Conservation (phyloP, 176 grass and related monocot species). For the Bothriochloa decipiens region DNA sequence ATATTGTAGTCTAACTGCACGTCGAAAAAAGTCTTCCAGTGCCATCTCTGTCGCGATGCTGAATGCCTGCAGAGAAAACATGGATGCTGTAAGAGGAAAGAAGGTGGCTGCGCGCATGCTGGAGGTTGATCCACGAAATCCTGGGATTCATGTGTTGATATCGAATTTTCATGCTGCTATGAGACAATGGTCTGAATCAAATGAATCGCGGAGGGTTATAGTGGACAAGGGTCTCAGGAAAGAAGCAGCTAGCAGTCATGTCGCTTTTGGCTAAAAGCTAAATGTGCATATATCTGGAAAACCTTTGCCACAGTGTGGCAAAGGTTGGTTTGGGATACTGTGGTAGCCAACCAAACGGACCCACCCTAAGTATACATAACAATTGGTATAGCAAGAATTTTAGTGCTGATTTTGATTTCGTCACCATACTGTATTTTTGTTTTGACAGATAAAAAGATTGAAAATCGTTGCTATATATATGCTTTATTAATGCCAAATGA, state of each 20-base stretch:
- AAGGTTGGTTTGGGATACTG: not conserved
- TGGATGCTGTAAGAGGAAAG: constrained; percentile 63
- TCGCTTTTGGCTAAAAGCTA: constrained; percentile 29
- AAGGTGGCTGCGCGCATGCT: constrained; percentile 51
- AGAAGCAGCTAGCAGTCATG: constrained; percentile 51
- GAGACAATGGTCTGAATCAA: constrained; percentile 48
- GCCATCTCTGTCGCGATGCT: constrained; percentile 61
- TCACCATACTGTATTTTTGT: not conserved
- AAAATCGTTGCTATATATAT: not conserved
- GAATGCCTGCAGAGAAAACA: constrained; percentile 52
- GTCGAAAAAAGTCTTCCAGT: constrained; percentile 13
- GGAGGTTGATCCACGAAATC: constrained; percentile 48
- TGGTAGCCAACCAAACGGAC: not conserved
- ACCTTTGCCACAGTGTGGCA: not conserved
- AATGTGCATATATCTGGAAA: not conserved
- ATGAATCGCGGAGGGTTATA: constrained; percentile 52
- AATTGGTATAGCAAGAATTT: not conserved
- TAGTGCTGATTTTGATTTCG: not conserved
- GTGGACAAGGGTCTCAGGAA: constrained; percentile 57
- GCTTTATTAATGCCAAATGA: constrained; percentile 1
- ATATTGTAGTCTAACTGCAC: constrained; percentile 43
- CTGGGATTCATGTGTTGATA: constrained; percentile 54
- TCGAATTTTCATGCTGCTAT: constrained; percentile 61
- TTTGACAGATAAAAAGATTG: not conserved
- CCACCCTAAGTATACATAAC: not conserved